These are phyloP conservation scores for Globisporangium polare DNA, from an alignment of 352 stramenopile species.

Conservation along the genomic window DNA sequence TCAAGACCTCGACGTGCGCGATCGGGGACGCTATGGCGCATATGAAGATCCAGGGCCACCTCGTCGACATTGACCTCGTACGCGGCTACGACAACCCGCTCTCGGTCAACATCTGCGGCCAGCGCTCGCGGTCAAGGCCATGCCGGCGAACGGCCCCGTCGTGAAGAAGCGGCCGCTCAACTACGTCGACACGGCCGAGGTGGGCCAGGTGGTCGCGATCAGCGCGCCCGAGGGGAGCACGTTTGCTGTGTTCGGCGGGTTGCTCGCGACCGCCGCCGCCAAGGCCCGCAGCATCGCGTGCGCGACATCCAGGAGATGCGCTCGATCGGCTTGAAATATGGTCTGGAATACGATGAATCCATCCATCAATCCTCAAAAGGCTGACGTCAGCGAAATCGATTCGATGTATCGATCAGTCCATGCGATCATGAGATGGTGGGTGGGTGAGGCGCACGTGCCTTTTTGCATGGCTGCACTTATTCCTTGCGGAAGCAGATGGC, in stretches of 20 bases:
- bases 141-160: slow-evolving; percentile 53
- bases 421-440: too few relatives aligned
- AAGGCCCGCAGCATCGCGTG: slow-evolving; percentile 65
- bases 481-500: not conserved
- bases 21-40: slow-evolving; percentile 77
- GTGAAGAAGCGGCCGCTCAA: slow-evolving; percentile 69
- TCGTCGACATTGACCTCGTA: slow-evolving; percentile 72
- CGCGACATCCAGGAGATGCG: slow-evolving; percentile 74
- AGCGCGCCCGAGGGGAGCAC: slow-evolving; percentile 49
- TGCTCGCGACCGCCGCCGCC: slow-evolving; percentile 64
- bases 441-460: too few relatives aligned
- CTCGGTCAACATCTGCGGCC: slow-evolving; percentile 68
- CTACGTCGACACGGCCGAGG: slow-evolving; percentile 75
- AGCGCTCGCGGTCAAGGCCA: slow-evolving; percentile 71
- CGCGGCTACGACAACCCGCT: slow-evolving; percentile 54
- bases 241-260: slow-evolving; percentile 63
- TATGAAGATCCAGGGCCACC: slow-evolving; percentile 74
- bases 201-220: slow-evolving; percentile 78
- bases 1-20: slow-evolving; percentile 75
- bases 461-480: slow-evolving; percentile 6
- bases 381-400: slow-evolving; percentile 1
- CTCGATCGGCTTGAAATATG: slow-evolving; percentile 62
- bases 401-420: not conserved
- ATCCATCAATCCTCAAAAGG: not conserved
- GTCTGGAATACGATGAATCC: slow-evolving; percentile 1